Conservation (phyloP, 2,329 filamentous ascomycete genomes). For the Drechslerella coelobrocha region DNA sequence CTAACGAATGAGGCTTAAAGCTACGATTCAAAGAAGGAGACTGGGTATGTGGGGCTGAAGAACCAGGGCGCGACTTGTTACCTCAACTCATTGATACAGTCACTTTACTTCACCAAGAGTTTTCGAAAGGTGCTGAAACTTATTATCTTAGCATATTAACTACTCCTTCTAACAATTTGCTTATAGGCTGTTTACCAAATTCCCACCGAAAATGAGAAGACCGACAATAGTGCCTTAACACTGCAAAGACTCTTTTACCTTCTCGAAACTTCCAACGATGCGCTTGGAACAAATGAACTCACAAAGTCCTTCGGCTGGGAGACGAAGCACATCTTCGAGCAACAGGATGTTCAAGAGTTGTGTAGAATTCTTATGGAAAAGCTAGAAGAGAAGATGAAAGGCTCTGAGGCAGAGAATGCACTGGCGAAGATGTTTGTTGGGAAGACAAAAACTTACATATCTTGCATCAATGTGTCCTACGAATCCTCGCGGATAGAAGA, state of each 20-base stretch:
- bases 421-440: constrained; percentile 91
- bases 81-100: constrained; percentile 82
- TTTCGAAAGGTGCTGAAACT: constrained; percentile 77
- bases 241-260: constrained; percentile 94
- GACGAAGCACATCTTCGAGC: constrained; percentile 95
- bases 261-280: constrained; percentile 81
- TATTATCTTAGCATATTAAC: background rate
- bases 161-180: constrained; percentile 15
- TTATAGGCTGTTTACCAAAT: constrained; percentile 91
- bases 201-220: constrained; percentile 83
- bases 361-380: constrained; percentile 97
- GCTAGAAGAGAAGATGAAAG: constrained; percentile 98
- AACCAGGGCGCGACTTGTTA: constrained; percentile 96
- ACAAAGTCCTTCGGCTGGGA: constrained; percentile 99
- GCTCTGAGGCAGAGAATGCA: constrained; percentile 86
- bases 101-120: constrained; percentile 84
- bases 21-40: constrained; percentile 99
- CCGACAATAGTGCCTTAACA: constrained; percentile 88
- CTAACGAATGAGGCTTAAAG: constrained; percentile 54
- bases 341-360: constrained; percentile 97
- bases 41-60: constrained; percentile 92
- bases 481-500: constrained; percentile 95
- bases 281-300: constrained; percentile 89
- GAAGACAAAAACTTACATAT: constrained; percentile 98
- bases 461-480: constrained; percentile 97